phyloP scores from a whole-genome alignment of 345 rosid species.

The Citrus mangshanensis region DNA sequence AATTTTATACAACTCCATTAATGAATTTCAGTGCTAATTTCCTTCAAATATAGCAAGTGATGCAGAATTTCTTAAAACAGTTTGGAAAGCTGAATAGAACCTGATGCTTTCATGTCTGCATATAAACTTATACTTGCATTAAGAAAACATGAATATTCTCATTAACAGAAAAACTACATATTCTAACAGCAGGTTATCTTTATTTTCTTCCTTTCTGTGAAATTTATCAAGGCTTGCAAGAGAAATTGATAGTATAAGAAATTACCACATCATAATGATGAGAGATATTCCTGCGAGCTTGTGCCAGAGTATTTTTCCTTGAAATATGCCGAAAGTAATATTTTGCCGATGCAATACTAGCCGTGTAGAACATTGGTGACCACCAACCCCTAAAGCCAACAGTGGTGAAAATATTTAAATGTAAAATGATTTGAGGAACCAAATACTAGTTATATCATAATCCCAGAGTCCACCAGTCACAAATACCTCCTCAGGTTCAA shows the following conservation, averaged over 20 bases:
- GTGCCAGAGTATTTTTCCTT: constrained; percentile 76
- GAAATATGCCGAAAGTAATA: constrained; percentile 68
- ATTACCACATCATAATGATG: constrained; percentile 88
- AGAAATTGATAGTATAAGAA: neutral
- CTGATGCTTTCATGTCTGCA: no score
- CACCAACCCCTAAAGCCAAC: constrained; percentile 80
- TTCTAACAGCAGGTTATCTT: neutral
- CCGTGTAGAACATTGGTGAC: constrained; percentile 78
- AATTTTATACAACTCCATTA: no score
- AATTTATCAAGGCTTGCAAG: neutral
- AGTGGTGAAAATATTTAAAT: neutral
- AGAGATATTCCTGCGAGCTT: constrained; percentile 94
- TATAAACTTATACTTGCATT: neutral
- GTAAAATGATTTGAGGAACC: neutral
- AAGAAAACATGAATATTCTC: neutral
- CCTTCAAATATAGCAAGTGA: no score
- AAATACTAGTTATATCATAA: neutral
- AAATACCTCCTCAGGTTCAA: constrained; percentile 58
- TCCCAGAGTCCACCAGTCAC: neutral
- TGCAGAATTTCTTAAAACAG: no score
- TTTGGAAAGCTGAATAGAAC: no score
- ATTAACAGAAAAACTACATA: neutral
- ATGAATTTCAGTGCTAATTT: no score
- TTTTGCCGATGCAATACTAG: constrained; percentile 74
- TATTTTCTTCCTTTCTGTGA: no score